phyloP scores from a whole-genome alignment of 2,329 filamentous ascomycete species.

The Phaeosphaeriaceae sp. region DNA sequence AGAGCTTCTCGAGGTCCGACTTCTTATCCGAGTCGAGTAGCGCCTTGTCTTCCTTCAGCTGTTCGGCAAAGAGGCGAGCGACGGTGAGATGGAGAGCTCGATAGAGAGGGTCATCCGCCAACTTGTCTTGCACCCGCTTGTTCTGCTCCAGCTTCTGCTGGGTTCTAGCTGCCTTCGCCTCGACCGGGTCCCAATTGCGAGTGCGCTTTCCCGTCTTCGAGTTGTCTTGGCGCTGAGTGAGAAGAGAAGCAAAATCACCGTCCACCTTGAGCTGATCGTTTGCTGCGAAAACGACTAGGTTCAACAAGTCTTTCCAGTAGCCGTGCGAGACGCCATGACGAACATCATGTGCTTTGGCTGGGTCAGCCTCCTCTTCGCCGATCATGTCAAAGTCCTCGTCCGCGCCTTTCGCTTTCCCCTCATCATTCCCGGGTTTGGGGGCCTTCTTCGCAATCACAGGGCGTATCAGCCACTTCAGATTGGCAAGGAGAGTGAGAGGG shows the following conservation, averaged over 20 bases:
- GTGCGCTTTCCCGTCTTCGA: slow-evolving; percentile 19
- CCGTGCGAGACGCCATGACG: slow-evolving; percentile 59
- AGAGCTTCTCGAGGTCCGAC: slow-evolving; percentile 55
- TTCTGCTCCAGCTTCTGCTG: slow-evolving; percentile 52
- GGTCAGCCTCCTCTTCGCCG: slow-evolving; percentile 47
- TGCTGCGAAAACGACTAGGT: slow-evolving; percentile 61
- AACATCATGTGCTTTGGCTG: slow-evolving; percentile 32
- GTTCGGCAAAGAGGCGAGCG: slow-evolving; percentile 63
- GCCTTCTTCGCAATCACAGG: slow-evolving; percentile 64
- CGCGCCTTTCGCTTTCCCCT: slow-evolving; percentile 9
- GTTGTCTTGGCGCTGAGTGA: slow-evolving; percentile 49
- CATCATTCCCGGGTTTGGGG: slow-evolving; percentile 29
- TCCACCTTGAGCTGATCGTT: slow-evolving; percentile 56
- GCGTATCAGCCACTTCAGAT: slow-evolving; percentile 63
- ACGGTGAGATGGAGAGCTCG: slow-evolving; percentile 60
- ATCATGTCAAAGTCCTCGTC: slow-evolving; percentile 52
- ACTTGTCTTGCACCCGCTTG: slow-evolving; percentile 48
- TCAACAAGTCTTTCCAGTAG: slow-evolving; percentile 69
- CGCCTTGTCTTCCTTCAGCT: slow-evolving; percentile 58
- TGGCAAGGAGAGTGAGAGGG: slow-evolving; percentile 61
- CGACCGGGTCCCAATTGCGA: slow-evolving; percentile 26
- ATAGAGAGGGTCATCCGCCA: slow-evolving; percentile 57
- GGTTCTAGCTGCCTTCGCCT: slow-evolving; percentile 32
- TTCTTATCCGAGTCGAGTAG: slow-evolving; percentile 51
- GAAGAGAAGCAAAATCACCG: slow-evolving; percentile 47